phyloP scores from a whole-genome alignment of 2,329 filamentous ascomycete species.

The Trichoderma sp. region DNA sequence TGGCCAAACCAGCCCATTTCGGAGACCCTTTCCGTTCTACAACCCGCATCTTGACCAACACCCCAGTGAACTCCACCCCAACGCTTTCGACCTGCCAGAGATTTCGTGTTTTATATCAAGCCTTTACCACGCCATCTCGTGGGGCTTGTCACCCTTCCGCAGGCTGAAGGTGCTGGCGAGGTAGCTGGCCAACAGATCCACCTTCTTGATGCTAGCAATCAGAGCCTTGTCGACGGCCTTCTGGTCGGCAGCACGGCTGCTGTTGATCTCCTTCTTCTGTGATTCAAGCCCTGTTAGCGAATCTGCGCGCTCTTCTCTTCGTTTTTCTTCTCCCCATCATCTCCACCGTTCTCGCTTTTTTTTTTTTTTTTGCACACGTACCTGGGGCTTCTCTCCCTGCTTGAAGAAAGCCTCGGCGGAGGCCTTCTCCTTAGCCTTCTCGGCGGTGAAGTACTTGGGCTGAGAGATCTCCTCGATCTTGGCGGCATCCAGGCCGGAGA shows the following conservation, averaged over 20 bases:
- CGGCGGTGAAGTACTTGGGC: constrained; percentile 91
- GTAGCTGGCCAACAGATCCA: constrained; percentile 89
- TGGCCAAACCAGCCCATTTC: constrained; percentile 57
- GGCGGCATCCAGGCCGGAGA: constrained; percentile 80
- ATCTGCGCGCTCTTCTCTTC: background rate
- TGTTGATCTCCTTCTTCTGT: constrained; percentile 96
- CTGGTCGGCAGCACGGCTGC: constrained; percentile 92
- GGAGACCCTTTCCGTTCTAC: constrained; percentile 46
- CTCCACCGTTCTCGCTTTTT: background rate
- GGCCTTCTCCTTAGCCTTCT: constrained; percentile 93
- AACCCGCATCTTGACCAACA: constrained; percentile 32
- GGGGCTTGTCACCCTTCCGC: constrained; percentile 98
- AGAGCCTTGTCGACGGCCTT: constrained; percentile 98
- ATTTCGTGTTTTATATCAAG: constrained; percentile 28
- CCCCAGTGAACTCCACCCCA: constrained; percentile 16
- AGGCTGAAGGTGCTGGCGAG: constrained; percentile 95
- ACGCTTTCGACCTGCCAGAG: constrained; percentile 26
- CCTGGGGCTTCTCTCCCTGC: constrained; percentile 97
- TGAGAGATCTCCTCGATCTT: constrained; percentile 79
- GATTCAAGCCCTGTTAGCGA: constrained; percentile 28
- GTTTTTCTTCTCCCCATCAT: background rate
- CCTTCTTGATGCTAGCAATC: constrained; percentile 96
- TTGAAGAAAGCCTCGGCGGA: constrained; percentile 99
- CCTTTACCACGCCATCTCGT: constrained; percentile 99
- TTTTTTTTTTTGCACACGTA: constrained; percentile 45